Base-by-base conservation (phyloP, 164 flowering plant genomes). In the Malania oleifera region DNA sequence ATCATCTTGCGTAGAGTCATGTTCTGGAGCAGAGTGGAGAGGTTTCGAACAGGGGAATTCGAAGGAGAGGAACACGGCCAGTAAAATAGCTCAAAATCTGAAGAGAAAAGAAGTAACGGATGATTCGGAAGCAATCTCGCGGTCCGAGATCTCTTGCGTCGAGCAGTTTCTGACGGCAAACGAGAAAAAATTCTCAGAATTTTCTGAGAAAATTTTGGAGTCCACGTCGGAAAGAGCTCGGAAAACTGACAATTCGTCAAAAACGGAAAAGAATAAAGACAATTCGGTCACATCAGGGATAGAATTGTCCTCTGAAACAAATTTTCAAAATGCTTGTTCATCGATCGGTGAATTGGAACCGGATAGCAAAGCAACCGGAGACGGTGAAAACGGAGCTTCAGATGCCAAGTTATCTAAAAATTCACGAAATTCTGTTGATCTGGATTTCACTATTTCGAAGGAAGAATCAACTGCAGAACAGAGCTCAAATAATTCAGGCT, bases 1-100 rank as follows among this genome's bases (percentile, higher is more conserved):
- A 44, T 45, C 59, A 35, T 75, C 78, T 8, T 79, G 80, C 23
- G 76, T 76, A 11, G 80, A 77, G 10, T 70, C 80, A 39, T 70
- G 62, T 66, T 67, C 75, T 19, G 75, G 60, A 54, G 56, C 18
- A 18, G 60, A 52, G 7, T 47, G 1, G 38, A 43, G 46, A 31
- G n/a, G 34, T 65, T 55, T 60, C 22, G 50, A 51, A 38, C 63
- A 26, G 25, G 52, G 40, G n/a, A 62, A 19, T 34, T 58, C 31
- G 19, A 70, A 58, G 57, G 49, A 39, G 58, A 60, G 56, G 43
- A 52, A 28, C 20, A n/a, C 35, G 46, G n/a, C 40, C 11, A 15
- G 22, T 37, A 15, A 43, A 41, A 29, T n/a, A 53, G 52, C 26
- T 47, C 25, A 45, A 13, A 51, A 38, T 54, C 49, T 34, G 47